Base-by-base conservation (phyloP, 768 basidiomycete genomes). In the Xerocomellus amylosporus region DNA sequence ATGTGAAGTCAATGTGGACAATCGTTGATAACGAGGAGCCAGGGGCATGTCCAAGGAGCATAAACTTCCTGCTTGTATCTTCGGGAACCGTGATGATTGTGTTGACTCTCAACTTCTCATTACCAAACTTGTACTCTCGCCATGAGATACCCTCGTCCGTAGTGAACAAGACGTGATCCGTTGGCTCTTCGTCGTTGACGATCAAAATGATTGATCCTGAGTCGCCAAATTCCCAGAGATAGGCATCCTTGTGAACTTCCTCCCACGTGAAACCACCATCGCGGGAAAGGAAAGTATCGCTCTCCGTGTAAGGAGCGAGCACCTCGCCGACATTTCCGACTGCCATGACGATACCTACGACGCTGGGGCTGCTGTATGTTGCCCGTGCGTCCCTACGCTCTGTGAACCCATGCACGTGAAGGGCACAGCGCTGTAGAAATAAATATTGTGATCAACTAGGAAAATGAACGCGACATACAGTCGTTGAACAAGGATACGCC, bases 261-360 rank as follows among this genome's bases (percentile, higher is more conserved):
- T 97, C 85, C 97, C 97, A 99, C 0, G 91, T 93, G 73, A 97
- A 97, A 9, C 97, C 97, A 2, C 85, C 97, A 62, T 99, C 93
- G 5, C 97, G 91, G 52, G 91, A 93, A 39, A 98, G 80, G 86
- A 97, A 98, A 2, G 94, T 97, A 69, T 98, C 96, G 56, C 87
- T 86, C 30, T 98, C 89, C 4, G 77, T 79, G 73, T 99, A 99
- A 0, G 85, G 75, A 0, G 82, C 85, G 2, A 99, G 82, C 1
- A 74, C 66, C 58, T 93, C 88, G 38, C 97, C 97, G 14, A 99
- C 95, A 62, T 93, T 98, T 8, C 97, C 97, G 42, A 98, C 94
- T 1, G 89, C 97, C 82, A 99, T 90, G 72, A 99, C 80, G 13
- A 99, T 78, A 13, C 97, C 97, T 10, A 93, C 87, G 15, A 94